These are phyloP conservation scores for Albophoma yamanashiensis DNA, from an alignment of 2,329 filamentous ascomycete genomes.

Conservation along the genomic window DNA sequence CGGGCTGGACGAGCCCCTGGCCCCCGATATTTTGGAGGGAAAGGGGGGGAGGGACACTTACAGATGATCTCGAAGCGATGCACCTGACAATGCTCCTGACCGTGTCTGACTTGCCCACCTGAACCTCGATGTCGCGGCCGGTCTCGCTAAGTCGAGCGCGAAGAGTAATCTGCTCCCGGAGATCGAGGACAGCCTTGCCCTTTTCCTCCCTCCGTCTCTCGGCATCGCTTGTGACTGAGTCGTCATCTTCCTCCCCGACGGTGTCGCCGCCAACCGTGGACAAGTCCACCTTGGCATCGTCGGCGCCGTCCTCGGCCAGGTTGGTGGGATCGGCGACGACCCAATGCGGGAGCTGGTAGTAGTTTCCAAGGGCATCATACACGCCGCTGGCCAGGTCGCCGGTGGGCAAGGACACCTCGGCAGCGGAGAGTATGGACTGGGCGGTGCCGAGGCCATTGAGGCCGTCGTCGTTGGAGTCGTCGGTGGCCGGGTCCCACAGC, in stretches of 20 bases:
- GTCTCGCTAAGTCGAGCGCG: constrained; percentile 56
- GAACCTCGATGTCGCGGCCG: constrained; percentile 51
- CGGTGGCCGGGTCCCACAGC: constrained; percentile 46
- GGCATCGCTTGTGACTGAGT: constrained; percentile 19
- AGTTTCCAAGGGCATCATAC: constrained; percentile 60
- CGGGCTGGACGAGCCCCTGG: neutral
- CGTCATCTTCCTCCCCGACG: constrained; percentile 28
- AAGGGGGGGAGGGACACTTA: neutral
- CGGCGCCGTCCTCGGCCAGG: constrained; percentile 27
- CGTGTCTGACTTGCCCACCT: constrained; percentile 47
- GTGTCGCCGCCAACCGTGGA: constrained; percentile 27
- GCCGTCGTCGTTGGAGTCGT: constrained; percentile 24
- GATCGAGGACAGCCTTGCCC: constrained; percentile 44
- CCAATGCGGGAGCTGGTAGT: constrained; percentile 58
- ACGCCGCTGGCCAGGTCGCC: constrained; percentile 61
- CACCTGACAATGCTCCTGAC: constrained; percentile 52
- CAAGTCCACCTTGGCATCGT: constrained; percentile 17
- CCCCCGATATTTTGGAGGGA: neutral
- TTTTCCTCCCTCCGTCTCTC: constrained; percentile 42
- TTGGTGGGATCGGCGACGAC: constrained; percentile 58
- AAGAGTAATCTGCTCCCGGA: constrained; percentile 44
- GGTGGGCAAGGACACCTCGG: constrained; percentile 63
- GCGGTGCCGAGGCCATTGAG: constrained; percentile 49
- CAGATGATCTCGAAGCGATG: constrained; percentile 31
- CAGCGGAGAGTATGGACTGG: constrained; percentile 70